These are phyloP conservation scores for Komagataella kurtzmanii DNA, from an alignment of 805 yeast genomes.

Conservation along the genomic window DNA sequence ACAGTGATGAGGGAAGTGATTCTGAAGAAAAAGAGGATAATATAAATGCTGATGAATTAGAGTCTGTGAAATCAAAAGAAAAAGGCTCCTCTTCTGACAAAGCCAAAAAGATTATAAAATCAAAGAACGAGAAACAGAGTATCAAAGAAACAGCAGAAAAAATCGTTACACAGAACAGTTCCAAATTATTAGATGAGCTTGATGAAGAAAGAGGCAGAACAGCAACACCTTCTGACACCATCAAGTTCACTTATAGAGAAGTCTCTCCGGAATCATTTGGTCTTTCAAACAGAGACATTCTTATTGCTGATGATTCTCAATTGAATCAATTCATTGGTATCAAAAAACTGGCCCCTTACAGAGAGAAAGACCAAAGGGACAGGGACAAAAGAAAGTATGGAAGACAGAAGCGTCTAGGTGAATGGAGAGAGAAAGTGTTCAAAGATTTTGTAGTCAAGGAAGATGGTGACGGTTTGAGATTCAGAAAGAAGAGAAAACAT, in stretches of 20 bases:
- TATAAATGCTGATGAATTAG: background rate
- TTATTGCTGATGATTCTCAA: slow-evolving; percentile 78
- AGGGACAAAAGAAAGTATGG: slow-evolving; percentile 79
- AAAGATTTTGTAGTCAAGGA: slow-evolving; percentile 24
- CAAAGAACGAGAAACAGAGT: slow-evolving; percentile 42
- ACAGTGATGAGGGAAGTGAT: slow-evolving; percentile 20
- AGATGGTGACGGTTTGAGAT: slow-evolving; percentile 20
- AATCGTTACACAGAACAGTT: slow-evolving; percentile 62
- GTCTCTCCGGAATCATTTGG: slow-evolving; percentile 94
- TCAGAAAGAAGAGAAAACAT: background rate
- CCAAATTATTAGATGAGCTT: slow-evolving; percentile 54
- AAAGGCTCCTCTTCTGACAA: background rate
- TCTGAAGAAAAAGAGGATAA: slow-evolving; percentile 7
- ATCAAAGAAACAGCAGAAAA: slow-evolving; percentile 59
- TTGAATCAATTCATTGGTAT: slow-evolving; percentile 77
- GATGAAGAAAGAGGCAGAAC: slow-evolving; percentile 54
- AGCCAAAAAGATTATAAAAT: slow-evolving; percentile 24
- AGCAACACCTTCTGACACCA: slow-evolving; percentile 26
- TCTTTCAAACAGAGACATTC: slow-evolving; percentile 69
- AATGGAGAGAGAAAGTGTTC: slow-evolving; percentile 84
- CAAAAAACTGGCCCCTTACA: slow-evolving; percentile 88
- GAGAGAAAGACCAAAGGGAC: slow-evolving; percentile 54
- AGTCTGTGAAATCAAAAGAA: no score
- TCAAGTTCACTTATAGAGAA: slow-evolving; percentile 75
- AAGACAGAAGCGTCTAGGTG: slow-evolving; percentile 69